Evolutionary conservation across 352 stramenopile genomes (phyloP).

Genomic region (Globisporangium polare): DNA sequence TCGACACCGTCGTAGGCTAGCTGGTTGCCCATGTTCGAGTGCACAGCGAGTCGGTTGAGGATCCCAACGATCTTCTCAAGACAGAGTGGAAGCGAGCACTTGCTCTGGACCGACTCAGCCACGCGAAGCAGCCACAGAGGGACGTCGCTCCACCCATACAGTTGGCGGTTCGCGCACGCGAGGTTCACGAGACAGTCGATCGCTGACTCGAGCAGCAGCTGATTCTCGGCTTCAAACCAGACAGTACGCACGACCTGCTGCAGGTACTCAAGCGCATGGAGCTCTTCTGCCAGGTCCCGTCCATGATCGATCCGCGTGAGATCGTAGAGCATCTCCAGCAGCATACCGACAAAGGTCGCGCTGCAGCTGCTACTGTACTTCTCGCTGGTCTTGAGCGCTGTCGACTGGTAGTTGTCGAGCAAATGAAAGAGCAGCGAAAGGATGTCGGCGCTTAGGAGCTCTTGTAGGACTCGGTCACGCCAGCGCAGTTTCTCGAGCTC

Average conservation of each 20-base stretch:
- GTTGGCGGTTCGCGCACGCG: conserved; percentile 28
- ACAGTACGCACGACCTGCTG: conserved; percentile 25
- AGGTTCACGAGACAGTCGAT: conserved; percentile 48
- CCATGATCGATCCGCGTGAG: conserved; percentile 26
- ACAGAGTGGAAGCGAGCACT: conserved; percentile 14
- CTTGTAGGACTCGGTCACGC: conserved; percentile 13
- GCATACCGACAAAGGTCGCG: conserved; percentile 16
- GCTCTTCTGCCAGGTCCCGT: conserved; percentile 24
- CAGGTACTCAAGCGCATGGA: conserved; percentile 28
- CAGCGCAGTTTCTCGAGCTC: neutral
- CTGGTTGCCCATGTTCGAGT: conserved; percentile 17
- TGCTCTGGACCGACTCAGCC: conserved; percentile 24
- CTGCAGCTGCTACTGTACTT: neutral
- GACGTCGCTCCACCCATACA: conserved; percentile 27
- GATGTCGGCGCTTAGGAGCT: conserved; percentile 20
- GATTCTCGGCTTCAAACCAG: conserved; percentile 18
- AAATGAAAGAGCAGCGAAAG: conserved; percentile 24
- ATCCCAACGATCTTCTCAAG: conserved; percentile 49
- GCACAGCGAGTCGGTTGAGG: conserved; percentile 27
- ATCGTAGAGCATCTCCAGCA: conserved; percentile 32
- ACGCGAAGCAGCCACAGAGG: conserved; percentile 29
- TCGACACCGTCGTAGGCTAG: conserved; percentile 26
- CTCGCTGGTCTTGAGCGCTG: neutral
- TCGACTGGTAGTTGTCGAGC: conserved; percentile 18
- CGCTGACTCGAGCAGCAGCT: conserved; percentile 28